Evolutionary conservation across 257 asterid genomes (phyloP).

Genomic region (Jaltomata sinuosa): DNA sequence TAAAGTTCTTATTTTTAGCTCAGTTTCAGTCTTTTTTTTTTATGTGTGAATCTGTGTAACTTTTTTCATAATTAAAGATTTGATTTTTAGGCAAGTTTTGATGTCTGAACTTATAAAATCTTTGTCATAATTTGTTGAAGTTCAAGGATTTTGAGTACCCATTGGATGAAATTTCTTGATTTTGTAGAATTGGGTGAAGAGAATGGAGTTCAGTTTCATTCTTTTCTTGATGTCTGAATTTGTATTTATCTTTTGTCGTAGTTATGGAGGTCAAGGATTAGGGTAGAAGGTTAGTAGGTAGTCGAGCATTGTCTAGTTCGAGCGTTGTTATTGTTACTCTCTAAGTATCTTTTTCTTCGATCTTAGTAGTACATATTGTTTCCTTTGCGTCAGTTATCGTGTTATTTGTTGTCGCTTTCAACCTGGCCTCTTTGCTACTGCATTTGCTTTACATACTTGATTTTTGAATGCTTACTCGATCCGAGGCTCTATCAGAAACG

Average conservation of each 20-base stretch:
- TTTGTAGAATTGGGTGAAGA: not conserved
- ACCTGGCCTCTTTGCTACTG: too few species aligned
- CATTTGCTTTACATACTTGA: too few species aligned
- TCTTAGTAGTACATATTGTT: too few species aligned
- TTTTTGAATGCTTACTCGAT: too few species aligned
- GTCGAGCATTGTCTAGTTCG: too few species aligned
- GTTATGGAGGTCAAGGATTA: too few species aligned
- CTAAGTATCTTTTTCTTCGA: too few species aligned
- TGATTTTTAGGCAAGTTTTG: not conserved
- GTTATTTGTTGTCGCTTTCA: too few species aligned
- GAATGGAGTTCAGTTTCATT: slow-evolving; percentile 20
- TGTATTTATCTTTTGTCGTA: not conserved
- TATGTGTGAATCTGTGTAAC: not conserved
- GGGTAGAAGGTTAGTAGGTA: too few species aligned
- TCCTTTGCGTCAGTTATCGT: too few species aligned
- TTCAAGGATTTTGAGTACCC: not conserved
- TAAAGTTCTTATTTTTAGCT: not conserved
- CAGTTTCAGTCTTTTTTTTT: not conserved
- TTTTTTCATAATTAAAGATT: not conserved
- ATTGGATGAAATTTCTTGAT: slow-evolving; percentile 6
- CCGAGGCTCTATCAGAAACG: too few species aligned
- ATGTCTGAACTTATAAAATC: not conserved
- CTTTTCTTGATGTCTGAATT: not conserved
- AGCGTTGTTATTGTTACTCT: too few species aligned
- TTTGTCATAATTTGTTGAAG: not conserved